Percentiles rank a stretch among this genome's conserved stretches.
These are phyloP conservation scores for Rhytidhysteron rufulum DNA, from an alignment of 2,329 filamentous ascomycete genomes.

Conservation along the genomic window DNA sequence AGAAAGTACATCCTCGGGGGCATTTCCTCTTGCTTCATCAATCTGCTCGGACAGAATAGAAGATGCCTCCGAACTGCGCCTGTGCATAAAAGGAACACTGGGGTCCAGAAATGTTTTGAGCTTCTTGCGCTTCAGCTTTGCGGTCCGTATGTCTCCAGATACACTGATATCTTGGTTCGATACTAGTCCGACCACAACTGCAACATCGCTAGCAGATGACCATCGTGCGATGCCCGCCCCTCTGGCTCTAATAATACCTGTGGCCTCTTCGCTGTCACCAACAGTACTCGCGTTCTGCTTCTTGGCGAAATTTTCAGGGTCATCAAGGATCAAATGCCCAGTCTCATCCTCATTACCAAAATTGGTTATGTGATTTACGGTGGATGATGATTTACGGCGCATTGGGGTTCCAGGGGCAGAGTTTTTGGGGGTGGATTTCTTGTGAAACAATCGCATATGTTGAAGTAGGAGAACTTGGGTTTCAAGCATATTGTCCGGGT, in stretches of 20 bases:
- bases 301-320: constrained; percentile 43
- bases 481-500: constrained; percentile 52
- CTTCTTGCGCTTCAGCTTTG: constrained; percentile 40
- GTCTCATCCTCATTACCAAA: constrained; percentile 33
- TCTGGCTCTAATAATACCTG: constrained; percentile 25
- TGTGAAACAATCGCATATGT: constrained; percentile 40
- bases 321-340: constrained; percentile 45
- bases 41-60: constrained; percentile 11
- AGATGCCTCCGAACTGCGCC: constrained; percentile 15
- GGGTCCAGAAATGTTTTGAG: constrained; percentile 38
- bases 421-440: constrained; percentile 11
- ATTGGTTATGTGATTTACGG: constrained; percentile 17
- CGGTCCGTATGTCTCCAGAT: constrained; percentile 18
- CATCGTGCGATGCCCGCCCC: constrained; percentile 33
- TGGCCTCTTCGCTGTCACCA: constrained; percentile 34
- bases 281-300: constrained; percentile 45
- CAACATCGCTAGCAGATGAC: constrained; percentile 29
- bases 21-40: constrained; percentile 9
- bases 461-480: constrained; percentile 51
- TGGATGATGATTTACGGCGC: constrained; percentile 22
- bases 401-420: constrained; percentile 19
- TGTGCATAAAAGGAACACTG: constrained; percentile 11
- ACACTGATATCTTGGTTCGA: constrained; percentile 1
- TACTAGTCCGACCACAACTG: constrained; percentile 21
- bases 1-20: constrained; percentile 15